These are phyloP conservation scores for Gracilaria domingensis DNA, from an alignment of 23 red algal species.

Conservation along the genomic window DNA sequence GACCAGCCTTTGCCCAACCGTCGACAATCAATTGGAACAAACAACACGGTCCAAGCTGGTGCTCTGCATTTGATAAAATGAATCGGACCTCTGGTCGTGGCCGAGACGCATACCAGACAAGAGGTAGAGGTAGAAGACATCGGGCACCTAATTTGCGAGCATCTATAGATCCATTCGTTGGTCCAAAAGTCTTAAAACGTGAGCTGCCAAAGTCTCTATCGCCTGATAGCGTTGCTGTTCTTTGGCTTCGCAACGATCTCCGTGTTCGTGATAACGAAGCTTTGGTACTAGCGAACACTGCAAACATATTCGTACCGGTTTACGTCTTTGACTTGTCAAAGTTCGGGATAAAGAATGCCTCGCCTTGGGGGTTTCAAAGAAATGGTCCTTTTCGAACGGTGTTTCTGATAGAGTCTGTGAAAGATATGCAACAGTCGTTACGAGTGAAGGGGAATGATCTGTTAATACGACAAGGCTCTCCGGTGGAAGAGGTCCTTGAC, in stretches of 20 bases:
- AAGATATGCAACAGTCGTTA: constrained; percentile 62
- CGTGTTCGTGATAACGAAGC: constrained; percentile 82
- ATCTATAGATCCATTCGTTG: constrained; percentile 49
- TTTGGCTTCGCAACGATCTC: constrained; percentile 95
- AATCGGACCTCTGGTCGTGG: background rate
- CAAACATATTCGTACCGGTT: constrained; percentile 66
- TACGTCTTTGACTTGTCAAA: constrained; percentile 75
- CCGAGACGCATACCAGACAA: background rate
- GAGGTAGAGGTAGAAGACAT: constrained; percentile 3
- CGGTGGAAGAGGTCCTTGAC: constrained; percentile 66
- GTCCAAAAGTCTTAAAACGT: constrained; percentile 5
- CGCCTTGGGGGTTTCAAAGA: constrained; percentile 75
- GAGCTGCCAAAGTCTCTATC: constrained; percentile 22
- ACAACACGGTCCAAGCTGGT: background rate
- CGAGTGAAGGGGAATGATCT: constrained; percentile 60
- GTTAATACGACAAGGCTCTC: constrained; percentile 68
- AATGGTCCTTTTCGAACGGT: constrained; percentile 70
- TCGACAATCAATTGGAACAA: background rate
- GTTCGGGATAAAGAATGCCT: constrained; percentile 52
- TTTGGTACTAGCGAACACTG: constrained; percentile 59
- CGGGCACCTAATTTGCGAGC: background rate
- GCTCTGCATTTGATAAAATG: background rate
- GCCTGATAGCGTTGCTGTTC: constrained; percentile 48
- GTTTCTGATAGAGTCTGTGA: constrained; percentile 79
- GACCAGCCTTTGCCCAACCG: background rate